Evolutionary conservation across 129 eudicot species (phyloP), one percentile per base, ranked within the genome.

Genomic region (Kitagawia praeruptora): DNA sequence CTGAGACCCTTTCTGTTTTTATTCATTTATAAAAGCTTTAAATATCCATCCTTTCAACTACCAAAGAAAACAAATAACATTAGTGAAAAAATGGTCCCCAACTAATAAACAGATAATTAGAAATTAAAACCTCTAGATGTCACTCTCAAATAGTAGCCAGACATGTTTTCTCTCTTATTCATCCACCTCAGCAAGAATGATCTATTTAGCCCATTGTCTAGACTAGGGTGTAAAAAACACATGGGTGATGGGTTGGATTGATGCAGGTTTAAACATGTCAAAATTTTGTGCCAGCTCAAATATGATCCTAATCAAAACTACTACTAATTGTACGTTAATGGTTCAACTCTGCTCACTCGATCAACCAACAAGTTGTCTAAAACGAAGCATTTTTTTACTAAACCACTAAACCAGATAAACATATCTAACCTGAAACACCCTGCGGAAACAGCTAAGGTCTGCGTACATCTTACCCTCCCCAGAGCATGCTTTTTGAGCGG

Each of bases 111-210:
- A n/a, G 48, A 69, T 18, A 18, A 53, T 37, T 70, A 70, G 61
- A 16, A 8, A 73, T 12, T 19, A 53, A 42, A 66, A 46, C 66
- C 79, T 75, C n/a, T 44, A 23, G 31, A 49, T 66, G 76, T 75
- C 63, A 54, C 63, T 70, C 39, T 53, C 66, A 28, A 45, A 42
- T 66, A 38, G 13, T 75, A 27, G 80, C 28, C 37, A 45, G 15
- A 47, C 64, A 78, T 85, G 83, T 75, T 61, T 10, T 63, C n/a
- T 47, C 40, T 81, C 76, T 67, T 34, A 46, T 79, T 75, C 75
- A 74, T 48, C 74, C 77, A 28, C 69, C 41, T 54, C 77, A 67
- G 56, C 80, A 63, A 56, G 66, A 1, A 56, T 15, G 54, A 48
- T 15, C 54, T 14, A 15, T 48, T 48, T 13, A 12, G 53, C 53